These are phyloP conservation scores for Rutstroemia sp. DNA, from an alignment of 2,329 filamentous ascomycete species.

Conservation along the genomic window DNA sequence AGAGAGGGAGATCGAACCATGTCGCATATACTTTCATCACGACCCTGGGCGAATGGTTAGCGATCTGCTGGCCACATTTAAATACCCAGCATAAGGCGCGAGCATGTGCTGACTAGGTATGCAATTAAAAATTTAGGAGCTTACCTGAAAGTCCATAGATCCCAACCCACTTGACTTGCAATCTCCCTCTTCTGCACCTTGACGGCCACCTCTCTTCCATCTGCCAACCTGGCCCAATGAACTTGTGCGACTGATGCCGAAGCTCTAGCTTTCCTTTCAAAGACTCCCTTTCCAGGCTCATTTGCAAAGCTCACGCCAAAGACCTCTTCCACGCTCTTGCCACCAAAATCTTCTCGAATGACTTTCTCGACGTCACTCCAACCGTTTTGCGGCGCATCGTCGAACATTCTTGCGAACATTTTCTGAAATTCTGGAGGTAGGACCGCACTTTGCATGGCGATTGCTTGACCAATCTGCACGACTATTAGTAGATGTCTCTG, in stretches of 20 bases:
- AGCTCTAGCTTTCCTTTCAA: conserved; percentile 62
- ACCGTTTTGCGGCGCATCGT: conserved; percentile 88
- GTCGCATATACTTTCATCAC: conserved; percentile 76
- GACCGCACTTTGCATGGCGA: conserved; percentile 95
- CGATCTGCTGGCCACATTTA: no score
- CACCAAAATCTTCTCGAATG: conserved; percentile 83
- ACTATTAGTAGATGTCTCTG: not conserved
- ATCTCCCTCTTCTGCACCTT: conserved; percentile 98
- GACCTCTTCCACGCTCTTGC: conserved; percentile 75
- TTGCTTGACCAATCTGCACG: conserved; percentile 75
- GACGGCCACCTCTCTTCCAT: conserved; percentile 87
- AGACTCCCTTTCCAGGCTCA: conserved; percentile 53
- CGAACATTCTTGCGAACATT: conserved; percentile 96
- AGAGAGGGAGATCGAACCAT: conserved; percentile 90
- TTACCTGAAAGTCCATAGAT: conserved; percentile 89
- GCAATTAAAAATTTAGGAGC: conserved; percentile 18
- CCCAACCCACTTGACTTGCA: conserved; percentile 82
- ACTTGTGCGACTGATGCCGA: conserved; percentile 91
- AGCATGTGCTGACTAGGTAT: no score
- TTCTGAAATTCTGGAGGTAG: conserved; percentile 90
- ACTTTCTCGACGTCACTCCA: conserved; percentile 84
- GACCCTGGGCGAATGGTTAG: conserved; percentile 42
- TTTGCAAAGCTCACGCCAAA: conserved; percentile 81
- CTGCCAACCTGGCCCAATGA: conserved; percentile 80
- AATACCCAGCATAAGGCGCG: no score